These are phyloP conservation scores for Pinus taeda DNA, from an alignment of 75 land plant species.

Conservation along the genomic window DNA sequence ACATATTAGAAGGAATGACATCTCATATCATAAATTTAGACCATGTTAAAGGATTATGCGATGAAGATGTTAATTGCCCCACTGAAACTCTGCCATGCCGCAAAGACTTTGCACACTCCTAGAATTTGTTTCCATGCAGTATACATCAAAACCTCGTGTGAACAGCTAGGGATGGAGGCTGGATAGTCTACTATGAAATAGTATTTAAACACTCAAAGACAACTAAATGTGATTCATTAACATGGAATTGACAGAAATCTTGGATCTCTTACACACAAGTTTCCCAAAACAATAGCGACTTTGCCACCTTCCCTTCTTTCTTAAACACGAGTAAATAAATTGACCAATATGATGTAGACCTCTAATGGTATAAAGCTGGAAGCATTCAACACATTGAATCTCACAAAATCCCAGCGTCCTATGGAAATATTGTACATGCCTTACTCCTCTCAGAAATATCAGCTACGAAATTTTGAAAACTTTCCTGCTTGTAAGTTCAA, in stretches of 20 bases:
- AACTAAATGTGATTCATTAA: neutral
- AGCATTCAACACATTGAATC: conserved; percentile 1
- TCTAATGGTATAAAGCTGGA: neutral
- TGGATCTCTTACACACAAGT: conserved; percentile 5
- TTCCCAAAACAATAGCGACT: neutral
- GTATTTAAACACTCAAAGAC: neutral
- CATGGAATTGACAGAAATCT: neutral
- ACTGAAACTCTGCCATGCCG: neutral
- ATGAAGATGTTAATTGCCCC: neutral
- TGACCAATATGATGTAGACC: neutral
- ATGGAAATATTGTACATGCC: neutral
- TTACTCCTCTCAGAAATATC: conserved; percentile 2
- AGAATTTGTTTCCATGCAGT: neutral
- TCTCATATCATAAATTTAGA: neutral
- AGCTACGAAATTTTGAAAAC: neutral
- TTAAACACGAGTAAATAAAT: neutral
- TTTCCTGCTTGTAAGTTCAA: neutral
- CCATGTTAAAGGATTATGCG: neutral
- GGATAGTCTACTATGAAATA: neutral
- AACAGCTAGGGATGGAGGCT: neutral
- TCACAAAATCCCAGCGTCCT: neutral
- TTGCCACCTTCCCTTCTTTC: neutral
- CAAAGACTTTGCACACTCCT: neutral
- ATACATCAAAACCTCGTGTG: neutral
- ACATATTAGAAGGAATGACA: neutral